Evolutionary conservation across 352 stramenopile genomes (phyloP), one percentile per base, ranked within the genome.

Genomic region (Phytophthora sp.): DNA sequence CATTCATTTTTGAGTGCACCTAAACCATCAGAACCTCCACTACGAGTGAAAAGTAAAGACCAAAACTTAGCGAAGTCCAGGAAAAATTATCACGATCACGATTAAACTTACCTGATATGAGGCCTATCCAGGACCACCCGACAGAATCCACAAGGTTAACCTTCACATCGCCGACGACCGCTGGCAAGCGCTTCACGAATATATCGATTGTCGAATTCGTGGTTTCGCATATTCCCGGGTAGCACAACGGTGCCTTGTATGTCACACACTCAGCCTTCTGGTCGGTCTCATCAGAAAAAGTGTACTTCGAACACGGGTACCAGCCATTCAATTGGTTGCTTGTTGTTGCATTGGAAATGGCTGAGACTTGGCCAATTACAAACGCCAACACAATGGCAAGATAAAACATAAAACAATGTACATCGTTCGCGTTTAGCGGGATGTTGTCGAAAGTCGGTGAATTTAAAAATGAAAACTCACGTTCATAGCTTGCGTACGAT

Each of bases 171-270:
- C n/a, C n/a, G n/a, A n/a, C n/a, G 11, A 8, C 70, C 39, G n/a
- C 63, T 5, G 49, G 46, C 2, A 80, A 52, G 5, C 74, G 66
- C 54, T 83, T 79, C 23, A 76, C 45, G 37, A 79, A 79, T 4
- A 79, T 61, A 24, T 64, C 52, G 7, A 79, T 28, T 1, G 42
- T 69, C 13, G 37, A 24, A 15, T 58, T 45, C 15, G 39, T n/a
- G 13, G 41, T 23, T 2, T 55, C 34, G 32, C 59, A 74, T 26
- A 74, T 53, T 10, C 34, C 51, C 11, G 58, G 13, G 28, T 78
- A 58, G 56, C 69, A 74, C 42, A 74, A 27, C 11, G 69, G 69
- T 5, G 63, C 49, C 2, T 26, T 43, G 41, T 75, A 66, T 4
- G 72, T 27, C 8, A 60, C 69, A 39, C 69, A 78, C 28, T 78